Percentiles rank a stretch among this genome's conserved stretches.
phyloP scores from a whole-genome alignment of 139 green algal genomes.

The Chlamydomonas eustigma region DNA sequence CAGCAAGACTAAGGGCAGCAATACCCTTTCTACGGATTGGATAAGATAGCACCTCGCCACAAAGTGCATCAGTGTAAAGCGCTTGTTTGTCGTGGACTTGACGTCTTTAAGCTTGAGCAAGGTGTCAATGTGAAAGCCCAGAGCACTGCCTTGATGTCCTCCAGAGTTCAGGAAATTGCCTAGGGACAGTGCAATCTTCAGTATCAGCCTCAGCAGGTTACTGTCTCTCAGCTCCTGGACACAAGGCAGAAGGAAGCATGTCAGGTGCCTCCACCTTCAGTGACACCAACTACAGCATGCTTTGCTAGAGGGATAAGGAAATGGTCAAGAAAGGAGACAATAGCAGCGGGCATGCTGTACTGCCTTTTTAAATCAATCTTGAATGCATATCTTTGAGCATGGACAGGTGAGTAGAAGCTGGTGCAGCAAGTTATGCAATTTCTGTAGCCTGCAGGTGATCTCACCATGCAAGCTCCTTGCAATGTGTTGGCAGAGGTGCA shows the following conservation, averaged over 20 bases:
- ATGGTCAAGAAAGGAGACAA: too few species aligned
- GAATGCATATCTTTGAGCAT: too few species aligned
- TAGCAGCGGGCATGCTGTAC: too few species aligned
- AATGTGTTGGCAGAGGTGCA: background rate
- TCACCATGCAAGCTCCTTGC: slow-evolving; percentile 5
- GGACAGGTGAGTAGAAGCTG: too few species aligned
- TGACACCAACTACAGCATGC: background rate
- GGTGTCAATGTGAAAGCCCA: slow-evolving; percentile 45
- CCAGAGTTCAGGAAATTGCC: slow-evolving; percentile 61
- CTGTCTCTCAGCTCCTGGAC: slow-evolving; percentile 37
- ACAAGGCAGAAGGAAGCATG: background rate
- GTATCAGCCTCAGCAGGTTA: slow-evolving; percentile 36
- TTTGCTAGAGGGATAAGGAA: too few species aligned
- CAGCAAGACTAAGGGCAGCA: too few species aligned
- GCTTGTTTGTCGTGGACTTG: slow-evolving; percentile 33
- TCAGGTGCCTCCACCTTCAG: background rate
- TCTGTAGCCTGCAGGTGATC: background rate
- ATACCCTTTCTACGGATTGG: too few species aligned
- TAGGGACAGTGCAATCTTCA: slow-evolving; percentile 39
- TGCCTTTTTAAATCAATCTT: too few species aligned
- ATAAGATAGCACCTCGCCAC: slow-evolving; percentile 49
- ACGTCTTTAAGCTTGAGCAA: slow-evolving; percentile 54
- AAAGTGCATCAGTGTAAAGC: slow-evolving; percentile 58
- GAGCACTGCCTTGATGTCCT: slow-evolving; percentile 20
- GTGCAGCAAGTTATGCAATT: too few species aligned